phyloP scores from a whole-genome alignment of 1,139 yeast genomes.

The Taphrina sp. region DNA sequence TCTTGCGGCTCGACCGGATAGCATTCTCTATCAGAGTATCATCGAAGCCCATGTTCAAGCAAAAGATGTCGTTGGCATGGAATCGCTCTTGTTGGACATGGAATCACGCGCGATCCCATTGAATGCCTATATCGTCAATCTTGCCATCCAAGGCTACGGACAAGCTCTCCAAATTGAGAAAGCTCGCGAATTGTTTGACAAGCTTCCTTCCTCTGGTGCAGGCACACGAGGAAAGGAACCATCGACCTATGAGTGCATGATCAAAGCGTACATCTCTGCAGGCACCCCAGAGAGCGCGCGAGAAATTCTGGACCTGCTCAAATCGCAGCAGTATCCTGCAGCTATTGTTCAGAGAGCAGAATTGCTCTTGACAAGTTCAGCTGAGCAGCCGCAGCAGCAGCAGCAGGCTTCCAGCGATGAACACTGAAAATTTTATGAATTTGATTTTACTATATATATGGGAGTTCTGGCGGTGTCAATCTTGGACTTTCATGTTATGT shows the following conservation, averaged over 20 bases:
- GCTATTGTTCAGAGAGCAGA: conserved; percentile 41
- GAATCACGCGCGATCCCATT: conserved; percentile 42
- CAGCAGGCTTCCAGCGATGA: too few species aligned
- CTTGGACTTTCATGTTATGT: too few species aligned
- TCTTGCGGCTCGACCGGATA: background rate
- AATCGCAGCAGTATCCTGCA: conserved; percentile 41
- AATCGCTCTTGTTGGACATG: conserved; percentile 46
- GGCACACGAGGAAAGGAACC: conserved; percentile 43
- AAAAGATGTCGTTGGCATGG: conserved; percentile 42
- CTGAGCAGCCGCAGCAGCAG: too few species aligned
- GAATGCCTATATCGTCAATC: conserved; percentile 46
- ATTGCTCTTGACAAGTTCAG: too few species aligned
- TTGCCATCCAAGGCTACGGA: conserved; percentile 47
- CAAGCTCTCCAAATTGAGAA: conserved; percentile 41
- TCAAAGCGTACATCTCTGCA: conserved; percentile 43
- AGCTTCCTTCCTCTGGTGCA: conserved; percentile 39
- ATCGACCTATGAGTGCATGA: conserved; percentile 45
- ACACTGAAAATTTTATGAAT: too few species aligned
- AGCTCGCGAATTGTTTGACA: conserved; percentile 44
- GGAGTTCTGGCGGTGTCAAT: too few species aligned
- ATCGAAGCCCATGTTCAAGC: conserved; percentile 47
- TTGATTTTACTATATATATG: too few species aligned
- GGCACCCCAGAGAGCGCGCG: conserved; percentile 41
- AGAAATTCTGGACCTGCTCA: conserved; percentile 42
- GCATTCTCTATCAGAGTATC: conserved; percentile 19